Evolutionary conservation across 495 filamentous ascomycete species (phyloP).

Genomic region (Aspergillus bridgeri): DNA sequence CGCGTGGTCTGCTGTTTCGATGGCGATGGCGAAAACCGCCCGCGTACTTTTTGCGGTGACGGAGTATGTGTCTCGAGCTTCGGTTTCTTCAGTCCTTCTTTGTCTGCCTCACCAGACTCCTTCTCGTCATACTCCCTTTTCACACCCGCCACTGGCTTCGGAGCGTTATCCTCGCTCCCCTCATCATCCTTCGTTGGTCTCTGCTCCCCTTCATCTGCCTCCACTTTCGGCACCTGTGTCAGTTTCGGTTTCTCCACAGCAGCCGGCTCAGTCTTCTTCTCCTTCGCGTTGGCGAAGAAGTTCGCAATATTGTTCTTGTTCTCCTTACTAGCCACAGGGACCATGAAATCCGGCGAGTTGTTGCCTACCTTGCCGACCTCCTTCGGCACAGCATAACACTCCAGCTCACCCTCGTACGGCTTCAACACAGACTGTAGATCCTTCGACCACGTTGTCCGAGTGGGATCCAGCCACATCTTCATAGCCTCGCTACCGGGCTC

Average conservation of each 20-base stretch:
- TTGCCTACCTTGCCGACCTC: conserved; percentile 97
- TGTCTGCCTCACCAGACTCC: conserved; percentile 13
- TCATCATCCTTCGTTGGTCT: conserved; percentile 40
- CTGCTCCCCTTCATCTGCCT: conserved; percentile 34
- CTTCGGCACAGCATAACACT: conserved; percentile 79
- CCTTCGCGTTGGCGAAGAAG: conserved; percentile 69
- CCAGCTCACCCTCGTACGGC: conserved; percentile 76
- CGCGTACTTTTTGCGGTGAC: conserved; percentile 22
- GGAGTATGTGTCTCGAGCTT: conserved; percentile 19
- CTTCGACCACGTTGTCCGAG: conserved; percentile 64
- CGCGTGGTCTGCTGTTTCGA: conserved; percentile 8
- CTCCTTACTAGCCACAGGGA: conserved; percentile 75
- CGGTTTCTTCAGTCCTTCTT: conserved; percentile 23
- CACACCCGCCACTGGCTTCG: conserved; percentile 43
- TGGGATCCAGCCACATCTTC: conserved; percentile 76
- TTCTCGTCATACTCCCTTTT: conserved; percentile 56
- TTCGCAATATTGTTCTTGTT: conserved; percentile 92
- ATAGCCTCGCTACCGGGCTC: conserved; percentile 71
- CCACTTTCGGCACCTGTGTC: conserved; percentile 14
- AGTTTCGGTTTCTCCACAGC: background rate
- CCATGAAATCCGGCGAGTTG: conserved; percentile 75
- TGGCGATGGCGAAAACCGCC: conserved; percentile 10
- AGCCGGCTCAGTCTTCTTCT: conserved; percentile 31
- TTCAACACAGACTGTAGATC: conserved; percentile 73
- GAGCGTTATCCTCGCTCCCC: conserved; percentile 47